A percentile compares a stretch with the other conserved stretches of the same genome.
Conservation (phyloP, 202 grass and related monocot species). For the Setaria italica region DNA sequence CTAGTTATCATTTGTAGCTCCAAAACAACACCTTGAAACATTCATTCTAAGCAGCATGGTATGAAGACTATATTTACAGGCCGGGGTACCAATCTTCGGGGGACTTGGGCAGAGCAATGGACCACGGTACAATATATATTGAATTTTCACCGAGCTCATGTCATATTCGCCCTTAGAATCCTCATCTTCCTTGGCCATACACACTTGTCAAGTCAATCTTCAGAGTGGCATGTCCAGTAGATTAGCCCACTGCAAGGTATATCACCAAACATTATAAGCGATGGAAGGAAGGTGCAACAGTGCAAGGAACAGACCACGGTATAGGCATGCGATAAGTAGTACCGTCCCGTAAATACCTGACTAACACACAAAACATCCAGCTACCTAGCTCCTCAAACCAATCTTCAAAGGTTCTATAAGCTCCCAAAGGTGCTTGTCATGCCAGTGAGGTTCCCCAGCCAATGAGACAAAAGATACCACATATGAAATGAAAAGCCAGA, state of each 20-base stretch:
- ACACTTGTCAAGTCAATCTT: slow-evolving; percentile 54
- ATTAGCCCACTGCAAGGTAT: slow-evolving; percentile 72
- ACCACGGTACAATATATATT: neutral
- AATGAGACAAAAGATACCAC: slow-evolving; percentile 91
- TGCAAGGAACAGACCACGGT: neutral
- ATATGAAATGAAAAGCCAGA: slow-evolving; percentile 91
- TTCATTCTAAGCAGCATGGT: neutral
- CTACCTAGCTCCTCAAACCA: no score
- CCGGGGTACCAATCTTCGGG: neutral
- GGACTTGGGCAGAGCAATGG: neutral
- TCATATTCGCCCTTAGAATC: neutral
- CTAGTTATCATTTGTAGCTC: neutral
- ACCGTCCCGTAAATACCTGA: slow-evolving; percentile 56
- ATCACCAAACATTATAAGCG: slow-evolving; percentile 20
- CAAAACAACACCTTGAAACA: slow-evolving; percentile 9
- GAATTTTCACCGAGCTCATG: neutral
- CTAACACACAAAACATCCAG: slow-evolving; percentile 74
- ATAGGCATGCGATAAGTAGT: neutral
- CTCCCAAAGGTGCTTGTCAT: no score
- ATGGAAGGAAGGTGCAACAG: neutral
- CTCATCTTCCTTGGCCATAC: slow-evolving; percentile 1
- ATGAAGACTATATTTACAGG: slow-evolving; percentile 34
- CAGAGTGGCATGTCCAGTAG: slow-evolving; percentile 81
- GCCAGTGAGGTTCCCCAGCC: no score
- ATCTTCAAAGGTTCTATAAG: no score